These are phyloP conservation scores for Casuarina cunninghamiana DNA, from an alignment of 306 rosid species.

Conservation along the genomic window DNA sequence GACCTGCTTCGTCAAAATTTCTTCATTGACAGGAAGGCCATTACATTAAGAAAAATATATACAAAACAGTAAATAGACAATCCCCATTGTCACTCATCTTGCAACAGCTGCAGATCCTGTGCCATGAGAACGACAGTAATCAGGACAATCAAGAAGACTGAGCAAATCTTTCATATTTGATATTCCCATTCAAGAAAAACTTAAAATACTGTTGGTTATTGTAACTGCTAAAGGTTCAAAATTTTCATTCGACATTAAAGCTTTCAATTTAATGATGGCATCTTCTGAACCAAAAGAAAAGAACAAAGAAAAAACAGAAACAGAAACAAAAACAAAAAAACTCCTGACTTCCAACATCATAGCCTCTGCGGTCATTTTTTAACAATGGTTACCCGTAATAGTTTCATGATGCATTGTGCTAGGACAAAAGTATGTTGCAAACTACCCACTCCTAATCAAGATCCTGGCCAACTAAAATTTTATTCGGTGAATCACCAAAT, in stretches of 20 bases:
- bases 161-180: not conserved
- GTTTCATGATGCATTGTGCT: not conserved
- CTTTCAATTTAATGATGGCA: not conserved
- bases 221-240: not conserved
- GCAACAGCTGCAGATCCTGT: slow-evolving; percentile 33
- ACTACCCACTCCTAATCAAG: not conserved
- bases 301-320: not conserved
- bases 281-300: not conserved
- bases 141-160: slow-evolving; percentile 3
- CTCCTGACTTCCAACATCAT: not conserved
- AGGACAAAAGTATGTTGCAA: not conserved
- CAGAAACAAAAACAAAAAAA: not conserved
- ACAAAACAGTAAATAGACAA: not conserved
- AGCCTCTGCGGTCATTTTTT: not conserved
- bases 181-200: not conserved
- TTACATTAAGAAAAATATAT: not conserved
- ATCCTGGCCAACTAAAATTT: not conserved
- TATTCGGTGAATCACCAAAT: not conserved
- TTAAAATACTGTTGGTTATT: not conserved
- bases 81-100: not conserved
- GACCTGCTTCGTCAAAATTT: not conserved
- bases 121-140: not conserved
- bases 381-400: not conserved
- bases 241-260: not conserved
- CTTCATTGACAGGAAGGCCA: not conserved